phyloP scores from a whole-genome alignment of 73 alveolate genomes.

The Paraurostyla sp. region DNA sequence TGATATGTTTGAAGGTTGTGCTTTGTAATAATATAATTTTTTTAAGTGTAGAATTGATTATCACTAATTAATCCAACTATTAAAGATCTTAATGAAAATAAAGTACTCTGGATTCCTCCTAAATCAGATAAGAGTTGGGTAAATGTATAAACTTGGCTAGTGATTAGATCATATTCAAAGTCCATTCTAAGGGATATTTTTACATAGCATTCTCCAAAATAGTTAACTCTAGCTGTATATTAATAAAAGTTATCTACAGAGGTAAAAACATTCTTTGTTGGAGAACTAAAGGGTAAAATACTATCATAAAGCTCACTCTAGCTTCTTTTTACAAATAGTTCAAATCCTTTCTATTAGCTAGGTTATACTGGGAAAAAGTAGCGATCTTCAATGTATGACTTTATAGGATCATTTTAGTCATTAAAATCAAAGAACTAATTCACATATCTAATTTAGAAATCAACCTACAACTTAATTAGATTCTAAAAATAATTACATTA shows the following conservation, averaged over 20 bases:
- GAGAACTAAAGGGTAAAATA: background rate
- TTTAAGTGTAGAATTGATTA: background rate
- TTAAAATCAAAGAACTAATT: conserved; percentile 21
- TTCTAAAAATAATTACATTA: too few relatives aligned
- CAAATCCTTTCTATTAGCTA: background rate
- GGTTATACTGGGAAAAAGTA: conserved; percentile 25
- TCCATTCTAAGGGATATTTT: background rate
- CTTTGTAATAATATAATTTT: background rate
- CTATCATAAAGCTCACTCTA: background rate
- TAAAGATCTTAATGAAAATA: background rate
- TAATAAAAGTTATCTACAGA: background rate
- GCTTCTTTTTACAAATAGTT: background rate
- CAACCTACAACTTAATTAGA: too few relatives aligned
- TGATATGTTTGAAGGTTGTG: background rate
- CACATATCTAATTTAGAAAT: too few relatives aligned
- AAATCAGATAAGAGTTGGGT: background rate
- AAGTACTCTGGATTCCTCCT: conserved; percentile 24
- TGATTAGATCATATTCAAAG: background rate
- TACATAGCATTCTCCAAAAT: background rate
- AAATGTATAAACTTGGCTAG: conserved; percentile 9
- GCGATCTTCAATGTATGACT: conserved; percentile 17
- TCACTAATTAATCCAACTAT: background rate
- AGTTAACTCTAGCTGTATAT: background rate
- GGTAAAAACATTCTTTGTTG: background rate
- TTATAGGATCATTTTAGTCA: background rate